These are phyloP conservation scores for Venturia oleaginea DNA, from an alignment of 2,329 filamentous ascomycete species.

Conservation along the genomic window DNA sequence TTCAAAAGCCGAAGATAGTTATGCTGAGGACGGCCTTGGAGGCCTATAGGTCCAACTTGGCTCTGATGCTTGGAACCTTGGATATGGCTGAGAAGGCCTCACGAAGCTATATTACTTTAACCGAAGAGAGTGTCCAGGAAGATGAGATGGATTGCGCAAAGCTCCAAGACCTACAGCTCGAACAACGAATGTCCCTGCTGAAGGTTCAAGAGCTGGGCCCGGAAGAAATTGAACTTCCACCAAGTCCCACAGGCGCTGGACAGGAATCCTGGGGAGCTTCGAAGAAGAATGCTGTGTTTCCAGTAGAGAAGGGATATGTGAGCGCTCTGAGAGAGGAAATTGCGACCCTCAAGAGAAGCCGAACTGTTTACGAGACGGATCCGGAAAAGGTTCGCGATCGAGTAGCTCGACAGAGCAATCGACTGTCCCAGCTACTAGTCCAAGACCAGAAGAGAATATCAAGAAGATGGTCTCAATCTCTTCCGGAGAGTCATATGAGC, in stretches of 20 bases:
- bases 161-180: conserved; percentile 18
- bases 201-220: conserved; percentile 17
- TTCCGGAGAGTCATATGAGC: not conserved
- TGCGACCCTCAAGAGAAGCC: conserved; percentile 16
- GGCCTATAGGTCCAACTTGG: conserved; percentile 20
- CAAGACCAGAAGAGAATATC: conserved; percentile 16
- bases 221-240: conserved; percentile 11
- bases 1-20: conserved; percentile 19
- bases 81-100: conserved; percentile 20
- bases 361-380: conserved; percentile 9
- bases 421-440: conserved; percentile 14
- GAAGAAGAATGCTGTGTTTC: conserved; percentile 7
- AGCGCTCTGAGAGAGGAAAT: conserved; percentile 13
- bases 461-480: conserved; percentile 15
- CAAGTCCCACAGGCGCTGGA: not conserved
- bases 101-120: conserved; percentile 15
- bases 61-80: conserved; percentile 20
- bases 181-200: conserved; percentile 18
- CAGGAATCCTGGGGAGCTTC: conserved; percentile 8
- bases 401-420: conserved; percentile 15
- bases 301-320: not conserved
- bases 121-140: conserved; percentile 9
- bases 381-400: conserved; percentile 13
- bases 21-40: conserved; percentile 19
- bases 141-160: conserved; percentile 17